Evolutionary conservation across 441 rosid species (phyloP).

Genomic region (Gossypium aridum): DNA sequence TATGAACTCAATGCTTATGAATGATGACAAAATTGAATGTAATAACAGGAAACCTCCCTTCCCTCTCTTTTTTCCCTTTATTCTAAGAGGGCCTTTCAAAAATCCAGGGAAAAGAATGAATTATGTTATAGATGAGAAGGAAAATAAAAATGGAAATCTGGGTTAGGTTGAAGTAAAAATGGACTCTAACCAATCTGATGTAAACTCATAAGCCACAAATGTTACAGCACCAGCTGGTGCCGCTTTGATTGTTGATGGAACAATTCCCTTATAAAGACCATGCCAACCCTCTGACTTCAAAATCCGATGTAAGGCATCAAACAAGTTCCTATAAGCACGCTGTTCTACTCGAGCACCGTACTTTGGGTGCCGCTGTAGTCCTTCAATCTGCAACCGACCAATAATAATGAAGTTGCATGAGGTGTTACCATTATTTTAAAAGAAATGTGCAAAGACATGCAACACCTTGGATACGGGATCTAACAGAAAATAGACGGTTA

Average conservation of each 20-base stretch:
- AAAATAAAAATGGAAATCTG: neutral
- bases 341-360: slow-evolving; percentile 84
- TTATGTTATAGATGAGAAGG: slow-evolving; percentile 10
- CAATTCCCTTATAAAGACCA: slow-evolving; percentile 89
- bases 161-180: slow-evolving; percentile 25
- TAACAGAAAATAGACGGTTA: neutral
- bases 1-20: neutral
- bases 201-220: slow-evolving; percentile 68
- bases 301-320: slow-evolving; percentile 63
- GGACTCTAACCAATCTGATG: slow-evolving; percentile 84
- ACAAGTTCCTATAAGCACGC: slow-evolving; percentile 69
- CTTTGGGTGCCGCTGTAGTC: slow-evolving; percentile 76
- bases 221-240: slow-evolving; percentile 99
- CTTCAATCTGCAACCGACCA: slow-evolving; percentile 65
- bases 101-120: slow-evolving; percentile 21
- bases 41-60: neutral
- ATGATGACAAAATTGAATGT: neutral
- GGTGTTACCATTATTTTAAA: neutral
- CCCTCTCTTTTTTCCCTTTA: neutral
- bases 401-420: neutral
- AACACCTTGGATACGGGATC: neutral
- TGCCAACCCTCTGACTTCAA: slow-evolving; percentile 66
- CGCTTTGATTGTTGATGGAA: slow-evolving; percentile 95
- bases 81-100: neutral
- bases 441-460: neutral